phyloP scores from a whole-genome alignment of 768 basidiomycete genomes.

The Suillus placidus region DNA sequence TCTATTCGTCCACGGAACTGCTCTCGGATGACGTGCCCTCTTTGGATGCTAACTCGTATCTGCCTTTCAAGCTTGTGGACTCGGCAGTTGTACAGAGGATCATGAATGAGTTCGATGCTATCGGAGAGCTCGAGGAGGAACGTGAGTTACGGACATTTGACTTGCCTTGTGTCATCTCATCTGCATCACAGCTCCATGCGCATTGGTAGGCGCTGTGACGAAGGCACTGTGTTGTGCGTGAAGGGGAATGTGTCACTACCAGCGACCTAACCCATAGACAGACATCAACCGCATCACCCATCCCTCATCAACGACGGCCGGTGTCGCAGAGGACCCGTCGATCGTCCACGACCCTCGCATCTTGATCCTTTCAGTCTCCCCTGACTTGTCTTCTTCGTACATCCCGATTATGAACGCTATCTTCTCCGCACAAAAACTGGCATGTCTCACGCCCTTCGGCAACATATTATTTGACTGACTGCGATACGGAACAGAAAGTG shows the following conservation, averaged over 20 bases:
- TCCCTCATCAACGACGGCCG: slow-evolving; percentile 30
- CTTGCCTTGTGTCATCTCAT: slow-evolving; percentile 2
- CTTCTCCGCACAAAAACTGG: slow-evolving; percentile 97
- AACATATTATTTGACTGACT: neutral
- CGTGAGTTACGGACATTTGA: slow-evolving; percentile 42
- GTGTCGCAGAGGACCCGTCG: slow-evolving; percentile 35
- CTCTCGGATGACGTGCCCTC: slow-evolving; percentile 37
- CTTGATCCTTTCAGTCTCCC: slow-evolving; percentile 87
- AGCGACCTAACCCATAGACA: slow-evolving; percentile 44
- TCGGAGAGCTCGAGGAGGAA: slow-evolving; percentile 54
- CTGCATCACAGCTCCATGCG: slow-evolving; percentile 52
- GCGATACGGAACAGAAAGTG: slow-evolving; percentile 66
- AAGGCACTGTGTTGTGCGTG: slow-evolving; percentile 88
- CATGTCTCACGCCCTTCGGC: slow-evolving; percentile 39
- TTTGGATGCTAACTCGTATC: slow-evolving; percentile 79
- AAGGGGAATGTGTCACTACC: neutral
- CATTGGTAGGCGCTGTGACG: slow-evolving; percentile 85
- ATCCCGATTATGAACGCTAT: slow-evolving; percentile 99
- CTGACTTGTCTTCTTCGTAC: slow-evolving; percentile 87
- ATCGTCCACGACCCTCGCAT: slow-evolving; percentile 57
- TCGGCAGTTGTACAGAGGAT: slow-evolving; percentile 64
- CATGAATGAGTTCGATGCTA: slow-evolving; percentile 57
- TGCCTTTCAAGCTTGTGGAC: slow-evolving; percentile 81
- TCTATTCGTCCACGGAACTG: slow-evolving; percentile 70
- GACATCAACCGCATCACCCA: slow-evolving; percentile 65